phyloP scores from a whole-genome alignment of 306 rosid species.

The Lablab purpureus region DNA sequence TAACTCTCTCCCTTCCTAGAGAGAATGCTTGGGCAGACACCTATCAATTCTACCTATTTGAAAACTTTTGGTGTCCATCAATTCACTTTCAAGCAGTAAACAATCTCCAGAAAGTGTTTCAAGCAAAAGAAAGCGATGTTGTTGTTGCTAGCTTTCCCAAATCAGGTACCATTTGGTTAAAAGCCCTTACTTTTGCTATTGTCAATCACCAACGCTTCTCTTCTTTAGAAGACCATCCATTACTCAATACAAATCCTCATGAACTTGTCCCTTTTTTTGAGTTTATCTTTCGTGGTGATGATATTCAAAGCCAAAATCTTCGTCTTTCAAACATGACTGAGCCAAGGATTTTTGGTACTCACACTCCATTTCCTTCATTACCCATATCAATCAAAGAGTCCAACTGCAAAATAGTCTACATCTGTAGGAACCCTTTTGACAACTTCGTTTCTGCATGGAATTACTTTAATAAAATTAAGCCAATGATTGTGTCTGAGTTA shows the following conservation, averaged over 20 bases:
- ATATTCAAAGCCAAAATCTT: background rate
- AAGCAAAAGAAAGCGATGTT: slow-evolving; percentile 13
- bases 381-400: background rate
- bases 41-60: background rate
- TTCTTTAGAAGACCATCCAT: background rate
- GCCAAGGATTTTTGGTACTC: slow-evolving; percentile 20
- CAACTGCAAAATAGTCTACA: background rate
- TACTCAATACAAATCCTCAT: background rate
- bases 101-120: slow-evolving; percentile 2
- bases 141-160: slow-evolving; percentile 11
- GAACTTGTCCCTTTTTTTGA: slow-evolving; percentile 14
- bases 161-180: slow-evolving; percentile 28
- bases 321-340: background rate
- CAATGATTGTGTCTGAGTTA: background rate
- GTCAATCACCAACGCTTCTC: background rate
- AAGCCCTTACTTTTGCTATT: slow-evolving; percentile 18
- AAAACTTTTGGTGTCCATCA: slow-evolving; percentile 4
- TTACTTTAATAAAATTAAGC: slow-evolving; percentile 11
- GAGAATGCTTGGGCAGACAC: slow-evolving; percentile 23
- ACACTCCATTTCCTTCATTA: background rate
- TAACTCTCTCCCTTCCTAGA: background rate
- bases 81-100: background rate
- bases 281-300: background rate
- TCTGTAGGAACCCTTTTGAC: background rate
- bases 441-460: background rate